These are phyloP conservation scores for Talaromyces islandicus DNA, from an alignment of 2,329 filamentous ascomycete genomes.

Conservation along the genomic window DNA sequence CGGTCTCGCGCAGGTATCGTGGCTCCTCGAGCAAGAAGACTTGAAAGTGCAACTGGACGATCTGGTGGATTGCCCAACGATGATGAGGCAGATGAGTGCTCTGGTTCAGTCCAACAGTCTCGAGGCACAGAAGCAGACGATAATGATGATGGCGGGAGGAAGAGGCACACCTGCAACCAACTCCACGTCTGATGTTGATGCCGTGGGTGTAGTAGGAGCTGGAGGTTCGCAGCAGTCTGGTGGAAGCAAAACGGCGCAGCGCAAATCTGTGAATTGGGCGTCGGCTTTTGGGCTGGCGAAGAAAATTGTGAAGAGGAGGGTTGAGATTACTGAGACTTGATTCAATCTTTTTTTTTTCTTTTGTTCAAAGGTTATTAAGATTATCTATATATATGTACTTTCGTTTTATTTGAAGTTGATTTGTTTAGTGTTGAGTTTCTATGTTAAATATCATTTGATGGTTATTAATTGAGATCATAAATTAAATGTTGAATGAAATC, in stretches of 20 bases:
- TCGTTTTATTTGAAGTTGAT: not conserved
- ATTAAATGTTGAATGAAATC: not conserved
- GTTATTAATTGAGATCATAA: not conserved
- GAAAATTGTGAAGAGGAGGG: slow-evolving; percentile 11
- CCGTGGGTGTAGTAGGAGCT: not conserved
- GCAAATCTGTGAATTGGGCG: slow-evolving; percentile 9
- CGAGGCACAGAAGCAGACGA: slow-evolving; percentile 6
- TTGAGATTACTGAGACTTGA: not conserved
- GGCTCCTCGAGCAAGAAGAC: slow-evolving; percentile 36
- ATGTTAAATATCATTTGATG: not conserved
- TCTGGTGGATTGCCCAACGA: slow-evolving; percentile 34
- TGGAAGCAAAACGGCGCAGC: slow-evolving; percentile 2
- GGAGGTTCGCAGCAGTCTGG: not conserved
- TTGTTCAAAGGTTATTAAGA: not conserved
- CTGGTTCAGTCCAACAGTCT: slow-evolving; percentile 14
- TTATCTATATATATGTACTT: not conserved
- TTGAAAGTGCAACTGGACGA: slow-evolving; percentile 34
- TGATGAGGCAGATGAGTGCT: slow-evolving; percentile 36
- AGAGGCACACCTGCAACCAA: not conserved
- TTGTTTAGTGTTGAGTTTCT: not conserved
- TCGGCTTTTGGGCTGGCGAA: slow-evolving; percentile 8
- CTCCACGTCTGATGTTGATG: not conserved
- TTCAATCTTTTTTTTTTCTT: not conserved
- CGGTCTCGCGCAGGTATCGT: slow-evolving; percentile 35
- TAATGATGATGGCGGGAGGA: slow-evolving; percentile 3